Evolutionary conservation across 164 flowering plant genomes (phyloP).

Genomic region (Vitis labrusca): DNA sequence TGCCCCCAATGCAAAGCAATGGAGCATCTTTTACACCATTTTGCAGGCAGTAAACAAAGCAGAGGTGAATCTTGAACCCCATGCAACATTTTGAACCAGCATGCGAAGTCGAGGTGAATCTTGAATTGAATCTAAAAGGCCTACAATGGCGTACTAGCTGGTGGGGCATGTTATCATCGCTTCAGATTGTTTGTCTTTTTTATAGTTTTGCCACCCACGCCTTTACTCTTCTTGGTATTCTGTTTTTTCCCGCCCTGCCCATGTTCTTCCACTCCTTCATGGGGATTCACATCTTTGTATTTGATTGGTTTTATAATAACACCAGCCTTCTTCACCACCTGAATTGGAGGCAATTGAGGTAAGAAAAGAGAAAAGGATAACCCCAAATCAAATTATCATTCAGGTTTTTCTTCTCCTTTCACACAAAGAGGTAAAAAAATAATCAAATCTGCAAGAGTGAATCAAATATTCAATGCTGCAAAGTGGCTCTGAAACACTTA

Average conservation of each 20-base stretch:
- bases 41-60: too few relatives aligned
- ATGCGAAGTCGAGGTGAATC: too few relatives aligned
- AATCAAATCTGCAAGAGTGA: background rate
- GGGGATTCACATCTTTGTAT: slow-evolving; percentile 64
- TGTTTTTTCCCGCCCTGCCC: slow-evolving; percentile 21
- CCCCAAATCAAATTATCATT: background rate
- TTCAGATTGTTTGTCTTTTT: slow-evolving; percentile 13
- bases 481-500: slow-evolving; percentile 27
- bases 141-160: too few relatives aligned
- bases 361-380: background rate
- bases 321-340: slow-evolving; percentile 87
- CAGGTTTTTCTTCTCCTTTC: background rate
- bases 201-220: slow-evolving; percentile 13
- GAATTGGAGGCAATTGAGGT: slow-evolving; percentile 16
- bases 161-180: too few relatives aligned
- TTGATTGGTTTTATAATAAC: slow-evolving; percentile 71
- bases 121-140: too few relatives aligned
- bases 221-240: slow-evolving; percentile 30
- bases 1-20: too few relatives aligned
- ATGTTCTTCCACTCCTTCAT: slow-evolving; percentile 36
- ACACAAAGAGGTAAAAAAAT: background rate
- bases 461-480: background rate
- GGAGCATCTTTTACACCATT: too few relatives aligned
- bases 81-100: too few relatives aligned
- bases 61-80: too few relatives aligned